A percentile compares a stretch with the other conserved stretches of the same genome.
These are phyloP conservation scores for Geotrichum cucujoidarum DNA, from an alignment of 1,139 yeast species.

Conservation along the genomic window DNA sequence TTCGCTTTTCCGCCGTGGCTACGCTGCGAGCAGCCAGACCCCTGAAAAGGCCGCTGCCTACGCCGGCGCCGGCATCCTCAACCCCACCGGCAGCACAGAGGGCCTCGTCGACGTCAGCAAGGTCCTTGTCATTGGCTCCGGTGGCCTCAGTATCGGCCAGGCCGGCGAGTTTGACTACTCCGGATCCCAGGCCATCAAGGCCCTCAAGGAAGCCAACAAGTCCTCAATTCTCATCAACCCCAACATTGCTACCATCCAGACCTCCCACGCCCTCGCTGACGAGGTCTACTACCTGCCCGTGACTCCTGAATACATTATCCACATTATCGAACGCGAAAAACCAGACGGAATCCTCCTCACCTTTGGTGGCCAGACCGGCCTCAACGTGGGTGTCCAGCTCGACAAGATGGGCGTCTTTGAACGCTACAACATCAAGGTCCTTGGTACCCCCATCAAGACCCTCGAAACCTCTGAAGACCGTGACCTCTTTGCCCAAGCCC, in stretches of 20 bases:
- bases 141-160: conserved; percentile 96
- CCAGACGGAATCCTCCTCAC: conserved; percentile 95
- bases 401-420: conserved; percentile 92
- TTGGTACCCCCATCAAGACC: conserved; percentile 95
- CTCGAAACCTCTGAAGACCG: conserved; percentile 96
- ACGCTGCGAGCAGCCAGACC: conserved; percentile 1
- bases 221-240: conserved; percentile 94
- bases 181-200: conserved; percentile 59
- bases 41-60: conserved; percentile 38
- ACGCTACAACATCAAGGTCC: conserved; percentile 84
- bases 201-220: conserved; percentile 95
- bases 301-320: conserved; percentile 90
- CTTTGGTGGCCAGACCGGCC: conserved; percentile 97
- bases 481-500: conserved; percentile 89
- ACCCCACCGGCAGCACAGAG: conserved; percentile 46
- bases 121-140: conserved; percentile 92
- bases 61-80: conserved; percentile 53
- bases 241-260: conserved; percentile 96
- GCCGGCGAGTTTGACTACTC: conserved; percentile 99
- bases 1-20: conserved; percentile 7
- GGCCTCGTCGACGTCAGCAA: conserved; percentile 78
- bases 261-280: conserved; percentile 96
- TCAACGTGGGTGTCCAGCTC: conserved; percentile 91
- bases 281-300: conserved; percentile 97
- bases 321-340: conserved; percentile 88